phyloP scores from a whole-genome alignment of 768 basidiomycete species.

The Mycena alexandri region DNA sequence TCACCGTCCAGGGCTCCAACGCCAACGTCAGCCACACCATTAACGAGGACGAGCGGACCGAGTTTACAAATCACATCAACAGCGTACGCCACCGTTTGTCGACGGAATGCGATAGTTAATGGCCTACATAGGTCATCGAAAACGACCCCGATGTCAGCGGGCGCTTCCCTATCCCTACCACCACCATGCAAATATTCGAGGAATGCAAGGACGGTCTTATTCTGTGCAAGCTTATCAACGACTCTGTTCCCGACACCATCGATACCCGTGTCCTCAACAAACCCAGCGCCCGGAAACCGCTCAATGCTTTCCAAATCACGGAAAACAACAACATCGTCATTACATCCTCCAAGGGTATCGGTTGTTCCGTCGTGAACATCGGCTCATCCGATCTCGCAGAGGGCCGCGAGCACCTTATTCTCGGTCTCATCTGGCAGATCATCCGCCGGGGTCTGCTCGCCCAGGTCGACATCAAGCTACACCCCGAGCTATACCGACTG shows the following conservation, averaged over 20 bases:
- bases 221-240: constrained; percentile 98
- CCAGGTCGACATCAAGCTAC: constrained; percentile 98
- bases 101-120: background rate
- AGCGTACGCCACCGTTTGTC: constrained; percentile 63
- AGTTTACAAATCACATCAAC: constrained; percentile 99
- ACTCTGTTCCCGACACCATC: constrained; percentile 99
- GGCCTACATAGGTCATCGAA: constrained; percentile 82
- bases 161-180: constrained; percentile 92
- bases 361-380: constrained; percentile 98
- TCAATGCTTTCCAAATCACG: constrained; percentile 99
- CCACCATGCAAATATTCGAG: constrained; percentile 99
- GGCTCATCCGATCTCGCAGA: constrained; percentile 93
- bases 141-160: constrained; percentile 87
- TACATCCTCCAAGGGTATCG: constrained; percentile 97
- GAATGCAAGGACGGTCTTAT: constrained; percentile 96
- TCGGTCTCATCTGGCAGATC: constrained; percentile 99
- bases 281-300: constrained; percentile 79
- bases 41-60: constrained; percentile 94
- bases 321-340: constrained; percentile 99
- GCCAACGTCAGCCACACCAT: constrained; percentile 97
- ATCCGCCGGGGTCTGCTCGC: constrained; percentile 93
- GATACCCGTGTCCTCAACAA: constrained; percentile 98
- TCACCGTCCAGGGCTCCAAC: constrained; percentile 94
- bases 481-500: constrained; percentile 95
- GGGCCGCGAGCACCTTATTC: constrained; percentile 94